phyloP scores from a whole-genome alignment of 306 rosid species.

The Pyrus betulifolia region DNA sequence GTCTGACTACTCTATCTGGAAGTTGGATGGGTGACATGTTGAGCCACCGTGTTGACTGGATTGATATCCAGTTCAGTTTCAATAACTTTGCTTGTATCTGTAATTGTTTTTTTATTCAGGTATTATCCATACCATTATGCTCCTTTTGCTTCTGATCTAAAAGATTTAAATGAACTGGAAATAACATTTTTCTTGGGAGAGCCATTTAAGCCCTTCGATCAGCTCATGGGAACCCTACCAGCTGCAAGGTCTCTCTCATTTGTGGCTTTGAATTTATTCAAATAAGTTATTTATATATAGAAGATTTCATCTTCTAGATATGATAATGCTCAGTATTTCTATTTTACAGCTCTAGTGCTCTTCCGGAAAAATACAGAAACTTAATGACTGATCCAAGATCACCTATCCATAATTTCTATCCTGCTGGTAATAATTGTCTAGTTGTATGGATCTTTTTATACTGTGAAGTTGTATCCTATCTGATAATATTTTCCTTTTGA shows the following conservation, averaged over 20 bases:
- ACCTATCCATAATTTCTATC: conserved; percentile 69
- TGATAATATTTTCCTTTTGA: not conserved
- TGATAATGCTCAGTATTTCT: conserved; percentile 7
- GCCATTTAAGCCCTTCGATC: conserved; percentile 94
- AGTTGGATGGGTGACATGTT: not conserved
- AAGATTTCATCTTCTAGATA: not conserved
- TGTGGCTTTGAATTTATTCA: not conserved
- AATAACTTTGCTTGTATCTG: conserved; percentile 11
- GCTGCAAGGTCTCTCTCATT: conserved; percentile 61
- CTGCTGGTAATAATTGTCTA: conserved; percentile 56
- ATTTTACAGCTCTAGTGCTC: conserved; percentile 76
- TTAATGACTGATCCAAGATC: conserved; percentile 84
- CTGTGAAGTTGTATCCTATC: conserved; percentile 9
- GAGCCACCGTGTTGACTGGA: not conserved
- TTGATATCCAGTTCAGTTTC: not conserved
- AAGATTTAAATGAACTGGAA: conserved; percentile 72
- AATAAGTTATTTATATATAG: not conserved
- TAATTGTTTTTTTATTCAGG: conserved; percentile 51
- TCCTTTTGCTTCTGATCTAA: conserved; percentile 95
- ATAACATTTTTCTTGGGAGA: conserved; percentile 82
- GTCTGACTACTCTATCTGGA: not conserved
- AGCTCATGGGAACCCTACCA: conserved; percentile 97
- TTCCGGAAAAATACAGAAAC: conserved; percentile 71
- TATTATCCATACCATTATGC: conserved; percentile 96
- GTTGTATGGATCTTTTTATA: conserved; percentile 6